Conservation (phyloP, 108 stramenopile species). For the Ochromonas danica region DNA sequence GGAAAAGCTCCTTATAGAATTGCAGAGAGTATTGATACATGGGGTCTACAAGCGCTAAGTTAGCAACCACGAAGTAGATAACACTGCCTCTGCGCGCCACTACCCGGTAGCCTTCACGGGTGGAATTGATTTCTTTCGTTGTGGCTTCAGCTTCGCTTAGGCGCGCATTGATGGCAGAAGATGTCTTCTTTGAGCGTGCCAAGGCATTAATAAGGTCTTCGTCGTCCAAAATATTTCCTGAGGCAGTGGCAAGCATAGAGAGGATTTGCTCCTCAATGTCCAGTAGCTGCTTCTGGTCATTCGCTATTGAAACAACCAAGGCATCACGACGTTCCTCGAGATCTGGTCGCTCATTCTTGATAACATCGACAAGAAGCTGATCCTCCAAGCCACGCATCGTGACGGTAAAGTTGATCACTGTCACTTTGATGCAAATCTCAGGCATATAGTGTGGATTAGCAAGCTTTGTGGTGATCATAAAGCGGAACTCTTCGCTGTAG, state of each 20-base stretch:
- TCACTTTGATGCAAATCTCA: constrained; percentile 57
- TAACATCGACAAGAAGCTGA: constrained; percentile 61
- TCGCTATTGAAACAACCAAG: constrained; percentile 55
- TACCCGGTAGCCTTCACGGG: constrained; percentile 56
- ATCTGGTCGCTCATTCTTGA: constrained; percentile 49
- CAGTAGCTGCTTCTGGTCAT: constrained; percentile 47
- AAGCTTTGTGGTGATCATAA: constrained; percentile 53
- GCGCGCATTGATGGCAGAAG: constrained; percentile 53
- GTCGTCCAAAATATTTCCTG: constrained; percentile 54
- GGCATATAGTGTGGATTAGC: constrained; percentile 59
- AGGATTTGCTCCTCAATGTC: constrained; percentile 54
- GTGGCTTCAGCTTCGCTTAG: constrained; percentile 59
- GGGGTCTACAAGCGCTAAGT: constrained; percentile 55
- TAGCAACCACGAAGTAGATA: constrained; percentile 62
- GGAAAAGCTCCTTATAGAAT: constrained; percentile 57
- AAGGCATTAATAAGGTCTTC: constrained; percentile 53
- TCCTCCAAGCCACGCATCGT: constrained; percentile 59
- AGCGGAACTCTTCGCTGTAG: constrained; percentile 42
- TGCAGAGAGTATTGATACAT: constrained; percentile 67
- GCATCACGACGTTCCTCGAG: constrained; percentile 44
- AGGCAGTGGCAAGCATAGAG: constrained; percentile 55
- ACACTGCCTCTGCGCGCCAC: constrained; percentile 58
- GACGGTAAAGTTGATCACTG: constrained; percentile 63
- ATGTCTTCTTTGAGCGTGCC: constrained; percentile 48
- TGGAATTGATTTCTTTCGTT: constrained; percentile 55